A percentile compares a stretch with the other conserved stretches of the same genome.
Evolutionary conservation across 768 basidiomycete species (phyloP).

Genomic region (Suillus fuscotomentosus): DNA sequence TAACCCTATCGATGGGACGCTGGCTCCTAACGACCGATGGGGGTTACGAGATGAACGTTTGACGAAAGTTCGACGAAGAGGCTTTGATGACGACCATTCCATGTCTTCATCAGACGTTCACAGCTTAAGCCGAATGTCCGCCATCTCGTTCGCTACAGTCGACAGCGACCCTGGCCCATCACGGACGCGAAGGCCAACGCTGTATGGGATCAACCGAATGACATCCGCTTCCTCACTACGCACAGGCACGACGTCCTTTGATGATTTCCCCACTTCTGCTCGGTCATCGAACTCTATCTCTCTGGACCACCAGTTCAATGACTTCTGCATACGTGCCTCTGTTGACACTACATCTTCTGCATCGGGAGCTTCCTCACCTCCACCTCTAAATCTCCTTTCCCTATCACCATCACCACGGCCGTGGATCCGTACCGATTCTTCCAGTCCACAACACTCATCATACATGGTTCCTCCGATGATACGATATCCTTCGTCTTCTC

Average conservation of each 20-base stretch:
- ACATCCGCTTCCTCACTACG: constrained; percentile 74
- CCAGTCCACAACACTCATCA: constrained; percentile 30
- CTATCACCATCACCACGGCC: constrained; percentile 64
- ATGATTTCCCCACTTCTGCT: constrained; percentile 70
- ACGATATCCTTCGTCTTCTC: constrained; percentile 38
- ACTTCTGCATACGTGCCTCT: constrained; percentile 71
- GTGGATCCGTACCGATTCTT: constrained; percentile 49
- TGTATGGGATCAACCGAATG: constrained; percentile 71
- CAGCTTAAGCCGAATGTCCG: constrained; percentile 70
- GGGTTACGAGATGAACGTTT: constrained; percentile 53
- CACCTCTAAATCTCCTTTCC: constrained; percentile 72
- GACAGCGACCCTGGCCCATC: constrained; percentile 85
- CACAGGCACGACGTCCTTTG: constrained; percentile 53
- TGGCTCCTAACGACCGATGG: constrained; percentile 46
- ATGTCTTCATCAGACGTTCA: constrained; percentile 88
- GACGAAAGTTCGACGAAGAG: constrained; percentile 76
- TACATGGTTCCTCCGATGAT: constrained; percentile 36
- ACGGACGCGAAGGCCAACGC: constrained; percentile 59
- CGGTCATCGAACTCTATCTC: constrained; percentile 82
- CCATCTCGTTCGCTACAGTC: constrained; percentile 79
- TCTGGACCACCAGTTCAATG: constrained; percentile 72
- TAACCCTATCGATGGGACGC: constrained; percentile 34
- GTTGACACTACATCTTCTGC: constrained; percentile 57
- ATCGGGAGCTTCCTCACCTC: constrained; percentile 69
- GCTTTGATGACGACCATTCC: constrained; percentile 89